phyloP scores from a whole-genome alignment of 2,329 filamentous ascomycete genomes.

The Aspergillus sp. region DNA sequence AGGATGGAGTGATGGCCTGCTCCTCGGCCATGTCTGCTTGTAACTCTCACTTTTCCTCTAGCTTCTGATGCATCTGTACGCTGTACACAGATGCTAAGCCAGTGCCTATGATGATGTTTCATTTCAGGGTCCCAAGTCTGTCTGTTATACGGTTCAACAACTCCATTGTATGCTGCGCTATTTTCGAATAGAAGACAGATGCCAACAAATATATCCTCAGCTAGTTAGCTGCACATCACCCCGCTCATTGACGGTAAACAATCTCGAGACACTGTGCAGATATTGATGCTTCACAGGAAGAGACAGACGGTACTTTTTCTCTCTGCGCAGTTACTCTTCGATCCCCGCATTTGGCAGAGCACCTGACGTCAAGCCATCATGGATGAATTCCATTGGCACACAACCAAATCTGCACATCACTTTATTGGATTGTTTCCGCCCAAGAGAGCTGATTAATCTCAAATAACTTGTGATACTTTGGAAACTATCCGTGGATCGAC shows the following conservation, averaged over 20 bases:
- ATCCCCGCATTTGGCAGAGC: slow-evolving; percentile 16
- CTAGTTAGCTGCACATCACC: neutral
- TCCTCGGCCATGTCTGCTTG: neutral
- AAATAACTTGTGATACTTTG: neutral
- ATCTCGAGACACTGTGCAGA: no score
- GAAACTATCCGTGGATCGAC: neutral
- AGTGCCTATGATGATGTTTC: neutral
- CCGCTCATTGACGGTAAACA: neutral
- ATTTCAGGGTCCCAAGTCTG: neutral
- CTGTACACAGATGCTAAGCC: neutral
- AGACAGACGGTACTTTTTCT: neutral
- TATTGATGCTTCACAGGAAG: neutral
- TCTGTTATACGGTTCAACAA: neutral
- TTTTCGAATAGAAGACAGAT: neutral
- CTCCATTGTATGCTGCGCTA: neutral
- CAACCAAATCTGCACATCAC: neutral
- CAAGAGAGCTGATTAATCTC: slow-evolving; percentile 10
- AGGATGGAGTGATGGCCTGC: neutral
- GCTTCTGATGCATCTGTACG: neutral
- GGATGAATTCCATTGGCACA: neutral
- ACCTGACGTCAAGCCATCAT: slow-evolving; percentile 21
- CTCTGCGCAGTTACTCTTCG: neutral
- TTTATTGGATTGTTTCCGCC: neutral
- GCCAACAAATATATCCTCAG: neutral
- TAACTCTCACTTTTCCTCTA: neutral